phyloP scores from a whole-genome alignment of 768 basidiomycete species.

The Kwoniella dejecticola region DNA sequence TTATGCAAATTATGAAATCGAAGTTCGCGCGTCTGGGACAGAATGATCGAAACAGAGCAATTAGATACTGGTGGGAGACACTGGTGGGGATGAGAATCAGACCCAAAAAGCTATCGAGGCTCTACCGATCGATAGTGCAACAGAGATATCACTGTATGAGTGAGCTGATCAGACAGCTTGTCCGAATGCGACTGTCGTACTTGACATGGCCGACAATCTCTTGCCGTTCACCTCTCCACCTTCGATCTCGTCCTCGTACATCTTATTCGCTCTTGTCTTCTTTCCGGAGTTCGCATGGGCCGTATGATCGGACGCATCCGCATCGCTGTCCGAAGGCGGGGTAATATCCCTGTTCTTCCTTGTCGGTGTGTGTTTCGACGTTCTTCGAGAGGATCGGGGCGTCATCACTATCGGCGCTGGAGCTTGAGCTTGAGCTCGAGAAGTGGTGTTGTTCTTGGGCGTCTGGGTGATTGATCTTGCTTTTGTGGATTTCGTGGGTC shows the following conservation, averaged over 20 bases:
- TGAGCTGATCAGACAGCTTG: slow-evolving; percentile 5
- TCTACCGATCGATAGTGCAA: too few relatives aligned
- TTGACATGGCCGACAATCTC: slow-evolving; percentile 13
- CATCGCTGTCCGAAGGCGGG: slow-evolving; percentile 2
- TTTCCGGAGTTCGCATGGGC: not conserved
- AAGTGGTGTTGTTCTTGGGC: not conserved
- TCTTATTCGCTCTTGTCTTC: not conserved
- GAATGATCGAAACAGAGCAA: too few relatives aligned
- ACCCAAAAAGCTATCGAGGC: too few relatives aligned
- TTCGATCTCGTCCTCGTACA: not conserved
- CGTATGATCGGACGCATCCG: slow-evolving; percentile 1
- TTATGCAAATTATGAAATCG: too few relatives aligned
- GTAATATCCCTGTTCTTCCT: not conserved
- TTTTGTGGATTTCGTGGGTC: not conserved
- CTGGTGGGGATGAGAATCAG: too few relatives aligned
- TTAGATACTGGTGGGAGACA: too few relatives aligned
- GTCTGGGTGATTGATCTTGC: not conserved
- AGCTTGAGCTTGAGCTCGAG: not conserved
- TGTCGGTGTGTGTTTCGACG: not conserved
- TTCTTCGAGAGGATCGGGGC: not conserved
- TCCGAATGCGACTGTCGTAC: slow-evolving; percentile 9
- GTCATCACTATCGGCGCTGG: slow-evolving; percentile 1
- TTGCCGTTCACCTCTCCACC: slow-evolving; percentile 1
- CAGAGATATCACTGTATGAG: too few relatives aligned
- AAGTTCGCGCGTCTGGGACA: too few relatives aligned